Conservation (phyloP, 2,329 filamentous ascomycete genomes). For the Penicillium janthinellum region DNA sequence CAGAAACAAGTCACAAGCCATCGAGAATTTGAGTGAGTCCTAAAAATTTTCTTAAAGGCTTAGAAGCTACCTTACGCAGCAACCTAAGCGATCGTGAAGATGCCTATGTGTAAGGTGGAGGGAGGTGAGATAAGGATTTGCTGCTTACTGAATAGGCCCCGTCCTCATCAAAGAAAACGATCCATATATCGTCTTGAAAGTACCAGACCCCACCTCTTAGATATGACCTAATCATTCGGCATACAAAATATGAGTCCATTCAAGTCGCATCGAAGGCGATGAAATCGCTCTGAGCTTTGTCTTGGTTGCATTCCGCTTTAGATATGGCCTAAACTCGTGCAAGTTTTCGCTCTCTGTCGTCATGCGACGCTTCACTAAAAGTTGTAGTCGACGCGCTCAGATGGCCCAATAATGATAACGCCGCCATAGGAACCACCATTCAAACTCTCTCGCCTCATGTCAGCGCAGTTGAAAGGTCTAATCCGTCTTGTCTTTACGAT, state of each 20-base stretch:
- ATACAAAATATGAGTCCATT: neutral
- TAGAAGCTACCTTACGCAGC: neutral
- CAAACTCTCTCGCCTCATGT: neutral
- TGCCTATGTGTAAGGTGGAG: neutral
- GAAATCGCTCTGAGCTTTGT: neutral
- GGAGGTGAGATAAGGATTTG: neutral
- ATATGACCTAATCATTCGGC: neutral
- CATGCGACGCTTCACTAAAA: neutral
- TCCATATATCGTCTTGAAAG: neutral
- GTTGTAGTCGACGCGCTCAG: neutral
- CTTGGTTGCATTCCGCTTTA: neutral
- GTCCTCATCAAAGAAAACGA: constrained; percentile 5
- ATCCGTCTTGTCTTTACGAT: neutral
- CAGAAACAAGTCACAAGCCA: constrained; percentile 50
- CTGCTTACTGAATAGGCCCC: neutral
- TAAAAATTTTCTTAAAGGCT: constrained; percentile 35
- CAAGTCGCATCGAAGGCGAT: neutral
- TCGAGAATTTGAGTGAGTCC: constrained; percentile 49
- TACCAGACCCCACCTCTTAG: neutral
- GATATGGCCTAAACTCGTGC: neutral
- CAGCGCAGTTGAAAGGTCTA: neutral
- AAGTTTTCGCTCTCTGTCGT: neutral
- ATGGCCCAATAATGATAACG: neutral
- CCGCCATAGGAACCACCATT: neutral
- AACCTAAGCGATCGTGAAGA: neutral